A percentile compares a stretch with the other conserved stretches of the same genome.
Conservation (phyloP, 2,329 filamentous ascomycete species). For the Aschersonia sp. region DNA sequence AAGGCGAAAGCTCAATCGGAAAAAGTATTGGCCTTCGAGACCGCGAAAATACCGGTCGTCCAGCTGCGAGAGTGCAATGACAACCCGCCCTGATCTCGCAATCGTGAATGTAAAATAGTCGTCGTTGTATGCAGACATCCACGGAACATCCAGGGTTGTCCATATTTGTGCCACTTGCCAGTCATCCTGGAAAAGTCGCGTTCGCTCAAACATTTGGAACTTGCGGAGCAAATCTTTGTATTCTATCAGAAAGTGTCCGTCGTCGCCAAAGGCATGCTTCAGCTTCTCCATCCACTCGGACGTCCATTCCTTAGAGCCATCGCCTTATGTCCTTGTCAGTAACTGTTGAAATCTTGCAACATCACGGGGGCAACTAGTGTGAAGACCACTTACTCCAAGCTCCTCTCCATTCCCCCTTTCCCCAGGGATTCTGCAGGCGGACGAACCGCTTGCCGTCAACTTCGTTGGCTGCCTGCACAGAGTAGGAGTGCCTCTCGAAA, state of each 20-base stretch:
- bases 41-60: constrained; percentile 43
- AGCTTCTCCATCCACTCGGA: constrained; percentile 62
- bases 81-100: constrained; percentile 31
- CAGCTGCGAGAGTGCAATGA: constrained; percentile 42
- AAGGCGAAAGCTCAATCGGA: constrained; percentile 38
- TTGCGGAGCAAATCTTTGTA: constrained; percentile 44
- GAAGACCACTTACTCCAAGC: constrained; percentile 42
- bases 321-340: constrained; percentile 21
- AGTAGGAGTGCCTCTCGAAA: constrained; percentile 44
- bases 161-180: constrained; percentile 34
- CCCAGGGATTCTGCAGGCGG: constrained; percentile 65
- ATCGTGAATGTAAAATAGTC: constrained; percentile 36
- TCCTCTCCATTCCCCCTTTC: constrained; percentile 66
- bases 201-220: constrained; percentile 43
- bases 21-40: constrained; percentile 40
- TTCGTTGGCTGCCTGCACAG: constrained; percentile 43
- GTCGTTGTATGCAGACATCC: constrained; percentile 40
- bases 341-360: not conserved
- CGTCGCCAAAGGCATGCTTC: constrained; percentile 60
- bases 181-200: constrained; percentile 39
- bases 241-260: constrained; percentile 51
- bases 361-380: no score
- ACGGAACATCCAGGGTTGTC: constrained; percentile 39
- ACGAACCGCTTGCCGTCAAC: constrained; percentile 46
- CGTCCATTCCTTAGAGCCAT: constrained; percentile 76